Conservation (phyloP, 2,329 filamentous ascomycete species). For the Clarireedia monteithiana region DNA sequence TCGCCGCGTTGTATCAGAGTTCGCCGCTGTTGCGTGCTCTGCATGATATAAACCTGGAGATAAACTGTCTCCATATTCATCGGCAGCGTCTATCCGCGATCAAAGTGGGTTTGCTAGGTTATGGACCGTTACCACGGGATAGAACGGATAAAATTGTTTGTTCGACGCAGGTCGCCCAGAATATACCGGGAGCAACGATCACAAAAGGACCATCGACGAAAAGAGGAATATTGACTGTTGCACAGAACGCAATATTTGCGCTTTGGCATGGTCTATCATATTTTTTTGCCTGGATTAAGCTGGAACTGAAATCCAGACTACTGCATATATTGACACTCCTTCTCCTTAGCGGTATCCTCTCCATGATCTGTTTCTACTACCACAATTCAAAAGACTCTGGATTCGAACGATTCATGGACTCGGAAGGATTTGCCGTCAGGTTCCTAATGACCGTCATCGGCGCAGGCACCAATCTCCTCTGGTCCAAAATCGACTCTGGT, state of each 20-base stretch:
- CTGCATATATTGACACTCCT: not conserved
- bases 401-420: conserved; percentile 35
- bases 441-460: conserved; percentile 36
- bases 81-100: too few relatives aligned
- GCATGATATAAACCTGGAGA: not conserved
- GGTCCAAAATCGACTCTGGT: conserved; percentile 35
- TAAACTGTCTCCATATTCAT: not conserved
- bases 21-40: not conserved
- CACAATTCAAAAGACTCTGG: conserved; percentile 20
- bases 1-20: not conserved
- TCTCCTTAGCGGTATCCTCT: not conserved
- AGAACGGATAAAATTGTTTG: too few relatives aligned
- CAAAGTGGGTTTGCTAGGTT: too few relatives aligned
- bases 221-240: too few relatives aligned
- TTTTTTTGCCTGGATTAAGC: not conserved
- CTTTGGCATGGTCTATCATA: not conserved
- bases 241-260: too few relatives aligned
- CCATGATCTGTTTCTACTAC: not conserved
- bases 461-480: conserved; percentile 34
- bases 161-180: too few relatives aligned
- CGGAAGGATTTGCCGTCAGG: conserved; percentile 34
- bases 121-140: too few relatives aligned
- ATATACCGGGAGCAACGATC: too few relatives aligned
- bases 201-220: too few relatives aligned
- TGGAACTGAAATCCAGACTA: not conserved